Base-by-base conservation (phyloP, 2,329 filamentous ascomycete genomes). In the Plenodomus tracheiphilus region DNA sequence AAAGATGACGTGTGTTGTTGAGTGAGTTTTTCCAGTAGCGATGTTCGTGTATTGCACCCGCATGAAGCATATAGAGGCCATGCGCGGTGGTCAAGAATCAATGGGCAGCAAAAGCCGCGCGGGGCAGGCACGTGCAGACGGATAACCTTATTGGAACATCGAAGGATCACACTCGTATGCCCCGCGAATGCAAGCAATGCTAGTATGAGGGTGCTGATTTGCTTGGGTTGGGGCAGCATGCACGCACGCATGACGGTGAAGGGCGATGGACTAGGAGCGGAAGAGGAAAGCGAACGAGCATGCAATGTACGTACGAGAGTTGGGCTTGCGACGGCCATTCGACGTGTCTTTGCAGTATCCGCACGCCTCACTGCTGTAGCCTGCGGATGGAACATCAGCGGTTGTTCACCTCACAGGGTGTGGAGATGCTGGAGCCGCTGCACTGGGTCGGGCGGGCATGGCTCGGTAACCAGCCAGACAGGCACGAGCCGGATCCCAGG, bases 261-360 rank as follows among this genome's bases (percentile, higher is more conserved):
- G 35, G 41, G 40, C 43, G 19, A 53, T 30, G n/a, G n/a, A n/a
- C n/a, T 35, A 40, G 53, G 41, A 44, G 54, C 8, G 16, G 43
- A 41, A 51, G 41, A 42, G 6, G 15, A 37, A 17, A 44, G 39
- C 25, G 45, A 41, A 21, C 32, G 30, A 44, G 43, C 17, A 42
- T 25, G 22, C 22, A 55, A 39, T 44, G 39, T 49, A 77, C 77
- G 70, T 75, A 80, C 77, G 75, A 66, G 77, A 78, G 58, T 76
- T 65, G 54, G 74, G 71, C 61, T 68, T 75, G 63, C 76, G 74
- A 64, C 71, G 70, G 75, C 75, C 76, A 68, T 73, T 71, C 39
- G 74, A 65, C 55, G 70, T 66, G 54, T 71, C 65, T 71, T 78
- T 79, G 72, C 77, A 80, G 63, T 80, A 80, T 46, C 77, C 77